Evolutionary conservation across 208 protist genomes (phyloP).

Genomic region (Leptomonas pyrrhocoris): DNA sequence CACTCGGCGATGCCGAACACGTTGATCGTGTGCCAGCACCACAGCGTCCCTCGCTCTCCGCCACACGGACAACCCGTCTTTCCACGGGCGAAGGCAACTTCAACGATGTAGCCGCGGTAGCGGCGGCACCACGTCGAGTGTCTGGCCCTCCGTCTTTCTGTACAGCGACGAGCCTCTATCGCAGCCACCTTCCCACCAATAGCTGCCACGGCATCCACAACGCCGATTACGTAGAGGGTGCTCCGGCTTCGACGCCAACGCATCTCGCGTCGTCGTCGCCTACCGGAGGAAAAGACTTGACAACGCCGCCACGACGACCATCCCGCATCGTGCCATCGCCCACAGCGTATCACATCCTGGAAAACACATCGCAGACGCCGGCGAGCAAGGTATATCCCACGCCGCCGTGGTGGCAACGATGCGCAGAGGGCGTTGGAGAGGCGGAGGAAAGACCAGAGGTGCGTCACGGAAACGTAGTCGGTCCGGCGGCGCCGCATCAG

Average conservation of each 20-base stretch:
- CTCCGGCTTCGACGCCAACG: not conserved
- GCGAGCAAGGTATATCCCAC: slow-evolving; percentile 1
- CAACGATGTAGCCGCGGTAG: no score
- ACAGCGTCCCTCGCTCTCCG: no score
- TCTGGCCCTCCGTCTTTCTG: not conserved
- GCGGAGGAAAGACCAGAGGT: not conserved
- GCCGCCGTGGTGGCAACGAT: slow-evolving; percentile 15
- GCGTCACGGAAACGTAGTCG: not conserved
- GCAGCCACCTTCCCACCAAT: slow-evolving; percentile 3
- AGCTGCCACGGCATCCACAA: not conserved
- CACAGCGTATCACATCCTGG: not conserved
- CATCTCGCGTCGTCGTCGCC: not conserved
- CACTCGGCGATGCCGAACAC: no score
- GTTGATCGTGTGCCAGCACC: no score
- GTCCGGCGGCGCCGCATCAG: not conserved
- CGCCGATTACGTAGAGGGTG: no score
- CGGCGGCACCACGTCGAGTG: not conserved
- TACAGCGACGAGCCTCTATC: slow-evolving; percentile 13
- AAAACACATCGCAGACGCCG: not conserved
- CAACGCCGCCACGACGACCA: not conserved
- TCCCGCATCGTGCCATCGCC: slow-evolving; percentile 8
- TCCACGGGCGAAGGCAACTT: no score
- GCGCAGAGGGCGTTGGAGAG: not conserved
- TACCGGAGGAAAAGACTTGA: not conserved
- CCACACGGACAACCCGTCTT: no score